These are phyloP conservation scores for Fusarium dlaminii DNA, from an alignment of 2,329 filamentous ascomycete genomes.

Conservation along the genomic window DNA sequence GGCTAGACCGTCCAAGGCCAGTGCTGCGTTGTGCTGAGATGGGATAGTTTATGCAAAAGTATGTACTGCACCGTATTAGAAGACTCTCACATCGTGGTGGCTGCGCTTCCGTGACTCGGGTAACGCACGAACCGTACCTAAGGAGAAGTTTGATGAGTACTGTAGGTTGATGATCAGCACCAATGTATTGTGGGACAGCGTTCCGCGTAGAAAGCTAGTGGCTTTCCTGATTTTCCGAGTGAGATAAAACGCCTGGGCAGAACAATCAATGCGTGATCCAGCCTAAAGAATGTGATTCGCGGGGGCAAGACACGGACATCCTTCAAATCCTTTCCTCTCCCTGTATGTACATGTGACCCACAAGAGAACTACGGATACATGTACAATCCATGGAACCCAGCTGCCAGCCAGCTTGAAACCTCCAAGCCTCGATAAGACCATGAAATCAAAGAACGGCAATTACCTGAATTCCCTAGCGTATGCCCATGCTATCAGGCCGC, in stretches of 20 bases:
- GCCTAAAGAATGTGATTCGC: background rate
- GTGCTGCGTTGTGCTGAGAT: conserved; percentile 4
- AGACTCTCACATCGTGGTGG: conserved; percentile 33
- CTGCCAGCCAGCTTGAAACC: background rate
- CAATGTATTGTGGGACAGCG: conserved; percentile 10
- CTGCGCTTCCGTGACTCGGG: conserved; percentile 28
- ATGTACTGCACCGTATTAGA: background rate
- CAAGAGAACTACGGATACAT: background rate
- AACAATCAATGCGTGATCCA: conserved; percentile 22
- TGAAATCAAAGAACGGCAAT: conserved; percentile 1
- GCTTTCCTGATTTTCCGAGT: background rate
- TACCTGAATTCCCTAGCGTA: conserved; percentile 5
- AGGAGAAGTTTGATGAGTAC: conserved; percentile 23
- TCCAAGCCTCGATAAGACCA: conserved; percentile 7
- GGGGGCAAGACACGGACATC: background rate
- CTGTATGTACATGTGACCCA: background rate
- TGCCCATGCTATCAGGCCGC: background rate
- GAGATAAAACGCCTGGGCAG: conserved; percentile 17
- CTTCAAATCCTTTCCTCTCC: background rate
- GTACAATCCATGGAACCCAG: background rate
- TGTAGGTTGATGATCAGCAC: conserved; percentile 23
- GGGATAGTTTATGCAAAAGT: conserved; percentile 10
- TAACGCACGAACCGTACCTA: conserved; percentile 33
- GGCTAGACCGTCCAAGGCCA: background rate
- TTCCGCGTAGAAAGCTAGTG: background rate